Percentiles rank a stretch among this genome's conserved stretches.
These are phyloP conservation scores for Diplodia scrobiculata DNA, from an alignment of 2,329 filamentous ascomycete species.

Conservation along the genomic window DNA sequence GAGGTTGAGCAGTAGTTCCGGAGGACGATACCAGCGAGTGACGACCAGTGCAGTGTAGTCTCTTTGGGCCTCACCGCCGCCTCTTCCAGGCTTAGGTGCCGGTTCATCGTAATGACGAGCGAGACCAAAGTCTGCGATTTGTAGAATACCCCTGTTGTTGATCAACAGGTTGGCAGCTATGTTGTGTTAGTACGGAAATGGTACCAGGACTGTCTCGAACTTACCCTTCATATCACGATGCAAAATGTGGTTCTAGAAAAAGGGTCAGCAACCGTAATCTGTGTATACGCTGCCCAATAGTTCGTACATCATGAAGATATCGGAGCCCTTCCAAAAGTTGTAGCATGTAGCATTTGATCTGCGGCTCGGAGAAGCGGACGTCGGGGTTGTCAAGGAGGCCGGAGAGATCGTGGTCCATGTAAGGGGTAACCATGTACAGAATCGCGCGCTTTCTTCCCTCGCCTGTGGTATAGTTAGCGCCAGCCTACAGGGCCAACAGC, in stretches of 20 bases:
- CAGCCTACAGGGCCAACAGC: constrained; percentile 58
- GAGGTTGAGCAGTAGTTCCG: constrained; percentile 84
- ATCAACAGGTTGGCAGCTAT: constrained; percentile 89
- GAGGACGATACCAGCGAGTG: constrained; percentile 94
- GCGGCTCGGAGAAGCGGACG: constrained; percentile 80
- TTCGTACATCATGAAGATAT: constrained; percentile 73
- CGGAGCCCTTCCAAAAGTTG: constrained; percentile 86
- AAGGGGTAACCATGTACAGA: constrained; percentile 98
- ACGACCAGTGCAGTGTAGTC: constrained; percentile 98
- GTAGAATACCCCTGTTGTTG: constrained; percentile 87
- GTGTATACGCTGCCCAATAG: constrained; percentile 39
- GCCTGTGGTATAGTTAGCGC: constrained; percentile 49
- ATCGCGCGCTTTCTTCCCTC: constrained; percentile 66
- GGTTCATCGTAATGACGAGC: constrained; percentile 89
- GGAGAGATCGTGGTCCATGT: constrained; percentile 99
- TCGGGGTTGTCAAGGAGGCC: constrained; percentile 93
- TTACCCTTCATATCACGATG: constrained; percentile 89
- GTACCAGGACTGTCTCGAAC: constrained; percentile 36
- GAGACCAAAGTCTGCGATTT: constrained; percentile 96
- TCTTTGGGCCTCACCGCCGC: constrained; percentile 79
- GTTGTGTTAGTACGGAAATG: not conserved
- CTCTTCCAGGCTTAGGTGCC: constrained; percentile 72
- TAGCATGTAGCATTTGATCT: constrained; percentile 97
- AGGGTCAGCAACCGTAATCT: constrained; percentile 24
- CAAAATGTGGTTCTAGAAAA: constrained; percentile 63